phyloP scores from a whole-genome alignment of 163 green algal species.

The Volvox carteri region DNA sequence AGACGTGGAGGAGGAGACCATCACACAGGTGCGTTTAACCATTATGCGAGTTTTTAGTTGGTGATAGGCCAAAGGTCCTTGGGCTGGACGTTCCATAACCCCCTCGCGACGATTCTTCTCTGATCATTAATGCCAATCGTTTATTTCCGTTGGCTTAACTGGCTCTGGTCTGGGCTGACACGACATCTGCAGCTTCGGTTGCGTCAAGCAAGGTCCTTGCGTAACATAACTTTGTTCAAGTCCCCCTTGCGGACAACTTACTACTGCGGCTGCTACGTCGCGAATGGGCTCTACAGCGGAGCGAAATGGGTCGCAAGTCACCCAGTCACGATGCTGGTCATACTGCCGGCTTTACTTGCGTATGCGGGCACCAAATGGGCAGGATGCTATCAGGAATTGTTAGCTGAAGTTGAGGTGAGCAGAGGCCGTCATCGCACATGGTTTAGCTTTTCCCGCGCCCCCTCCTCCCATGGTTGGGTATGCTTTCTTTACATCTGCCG shows the following conservation, averaged over 20 bases:
- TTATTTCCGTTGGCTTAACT: not conserved
- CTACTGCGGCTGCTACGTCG: constrained; percentile 70
- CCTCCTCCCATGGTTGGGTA: no score
- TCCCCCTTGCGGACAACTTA: constrained; percentile 75
- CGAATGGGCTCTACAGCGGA: constrained; percentile 49
- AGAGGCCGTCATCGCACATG: not conserved
- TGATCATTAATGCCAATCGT: no score
- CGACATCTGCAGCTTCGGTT: constrained; percentile 24
- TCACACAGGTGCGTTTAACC: constrained; percentile 34
- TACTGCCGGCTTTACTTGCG: constrained; percentile 71
- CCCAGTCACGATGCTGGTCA: constrained; percentile 79
- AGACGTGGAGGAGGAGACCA: constrained; percentile 22
- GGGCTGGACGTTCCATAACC: no score
- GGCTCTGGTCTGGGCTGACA: not conserved
- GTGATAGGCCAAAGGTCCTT: constrained; percentile 8
- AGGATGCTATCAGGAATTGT: constrained; percentile 22
- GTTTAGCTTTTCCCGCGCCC: not conserved
- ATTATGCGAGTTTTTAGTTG: constrained; percentile 18
- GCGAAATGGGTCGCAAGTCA: constrained; percentile 75
- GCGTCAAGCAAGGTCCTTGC: constrained; percentile 21
- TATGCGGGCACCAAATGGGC: constrained; percentile 72
- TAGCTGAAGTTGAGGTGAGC: constrained; percentile 59
- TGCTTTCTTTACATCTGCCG: no score
- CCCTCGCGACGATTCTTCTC: no score
- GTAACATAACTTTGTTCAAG: constrained; percentile 72